These are phyloP conservation scores for Neopestalotiopsis sp. DNA, from an alignment of 2,329 filamentous ascomycete genomes.

Conservation along the genomic window DNA sequence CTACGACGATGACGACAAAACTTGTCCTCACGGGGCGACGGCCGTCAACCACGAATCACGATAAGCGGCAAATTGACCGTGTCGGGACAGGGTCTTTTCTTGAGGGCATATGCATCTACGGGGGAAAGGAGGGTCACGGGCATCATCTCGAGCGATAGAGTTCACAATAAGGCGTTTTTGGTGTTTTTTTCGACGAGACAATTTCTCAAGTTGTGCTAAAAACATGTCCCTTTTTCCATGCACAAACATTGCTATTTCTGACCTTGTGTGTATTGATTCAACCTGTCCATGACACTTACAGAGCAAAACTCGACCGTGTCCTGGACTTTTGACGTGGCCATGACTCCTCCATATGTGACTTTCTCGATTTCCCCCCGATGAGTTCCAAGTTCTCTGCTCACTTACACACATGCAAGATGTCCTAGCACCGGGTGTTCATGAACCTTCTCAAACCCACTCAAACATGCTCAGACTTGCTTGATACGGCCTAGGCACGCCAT, in stretches of 20 bases:
- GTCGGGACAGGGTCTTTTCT: neutral
- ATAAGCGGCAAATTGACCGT: neutral
- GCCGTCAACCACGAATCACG: neutral
- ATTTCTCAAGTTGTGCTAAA: neutral
- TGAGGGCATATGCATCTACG: neutral
- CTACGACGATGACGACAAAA: constrained; percentile 1
- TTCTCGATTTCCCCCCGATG: neutral
- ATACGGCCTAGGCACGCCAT: neutral
- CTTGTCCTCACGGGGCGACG: neutral
- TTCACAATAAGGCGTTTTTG: neutral
- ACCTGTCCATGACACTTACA: neutral
- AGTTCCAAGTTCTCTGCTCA: neutral
- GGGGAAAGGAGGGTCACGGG: neutral
- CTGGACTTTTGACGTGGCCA: neutral
- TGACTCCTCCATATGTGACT: neutral
- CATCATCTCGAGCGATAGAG: neutral
- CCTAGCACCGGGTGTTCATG: neutral
- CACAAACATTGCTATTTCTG: neutral
- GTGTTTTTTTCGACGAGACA: neutral
- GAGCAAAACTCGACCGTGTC: neutral
- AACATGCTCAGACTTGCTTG: neutral
- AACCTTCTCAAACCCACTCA: constrained; percentile 18
- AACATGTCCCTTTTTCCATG: neutral
- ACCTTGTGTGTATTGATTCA: neutral
- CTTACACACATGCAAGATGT: neutral